Conservation (phyloP, 441 rosid species). For the Pelargonium cotyledonis region DNA sequence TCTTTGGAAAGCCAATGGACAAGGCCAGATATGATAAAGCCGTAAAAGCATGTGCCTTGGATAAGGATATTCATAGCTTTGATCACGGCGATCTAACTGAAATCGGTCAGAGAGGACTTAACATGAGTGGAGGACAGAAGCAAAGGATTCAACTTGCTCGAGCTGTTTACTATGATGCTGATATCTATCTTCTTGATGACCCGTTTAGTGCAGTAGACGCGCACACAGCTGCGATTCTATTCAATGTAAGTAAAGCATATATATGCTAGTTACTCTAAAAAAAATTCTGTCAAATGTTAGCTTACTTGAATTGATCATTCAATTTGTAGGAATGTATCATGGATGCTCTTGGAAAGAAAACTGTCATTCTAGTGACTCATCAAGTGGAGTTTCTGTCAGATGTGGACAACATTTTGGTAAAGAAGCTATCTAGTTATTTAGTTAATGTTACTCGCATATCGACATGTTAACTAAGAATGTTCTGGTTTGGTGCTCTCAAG, state of each 20-base stretch:
- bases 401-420: slow-evolving; percentile 68
- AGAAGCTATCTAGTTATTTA: not conserved
- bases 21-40: slow-evolving; percentile 47
- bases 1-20: slow-evolving; percentile 72
- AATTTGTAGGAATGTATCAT: slow-evolving; percentile 70
- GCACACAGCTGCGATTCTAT: slow-evolving; percentile 65
- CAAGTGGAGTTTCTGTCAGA: slow-evolving; percentile 87
- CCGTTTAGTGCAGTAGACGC: slow-evolving; percentile 90
- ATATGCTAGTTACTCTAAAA: too few relatives aligned
- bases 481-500: slow-evolving; percentile 22
- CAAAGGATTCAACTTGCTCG: slow-evolving; percentile 90
- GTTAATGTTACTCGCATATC: not conserved
- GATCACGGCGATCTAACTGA: slow-evolving; percentile 77
- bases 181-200: slow-evolving; percentile 78
- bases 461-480: not conserved
- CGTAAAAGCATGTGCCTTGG: slow-evolving; percentile 61
- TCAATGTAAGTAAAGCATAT: slow-evolving; percentile 65
- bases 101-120: slow-evolving; percentile 89
- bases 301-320: not conserved
- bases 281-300: too few relatives aligned
- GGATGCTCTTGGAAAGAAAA: slow-evolving; percentile 51
- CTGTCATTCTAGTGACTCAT: slow-evolving; percentile 79
- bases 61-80: slow-evolving; percentile 62
- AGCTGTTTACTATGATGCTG: slow-evolving; percentile 71
- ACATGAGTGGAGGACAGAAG: slow-evolving; percentile 94